phyloP scores from a whole-genome alignment of 2,329 filamentous ascomycete genomes.

The Pseudocercospora ulei region DNA sequence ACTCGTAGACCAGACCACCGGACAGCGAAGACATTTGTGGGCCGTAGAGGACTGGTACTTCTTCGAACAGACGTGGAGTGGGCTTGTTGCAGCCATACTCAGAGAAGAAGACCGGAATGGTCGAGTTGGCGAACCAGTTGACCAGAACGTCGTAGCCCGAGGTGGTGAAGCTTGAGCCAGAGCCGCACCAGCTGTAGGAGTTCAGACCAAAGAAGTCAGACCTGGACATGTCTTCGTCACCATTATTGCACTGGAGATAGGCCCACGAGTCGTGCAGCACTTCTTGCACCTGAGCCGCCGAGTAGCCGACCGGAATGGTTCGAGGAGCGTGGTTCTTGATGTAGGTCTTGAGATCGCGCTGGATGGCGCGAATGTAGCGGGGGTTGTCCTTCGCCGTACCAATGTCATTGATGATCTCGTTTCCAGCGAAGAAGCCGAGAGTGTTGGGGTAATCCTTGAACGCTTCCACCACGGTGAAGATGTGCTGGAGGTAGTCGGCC shows the following conservation, averaged over 20 bases:
- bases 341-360: slow-evolving; percentile 59
- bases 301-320: slow-evolving; percentile 58
- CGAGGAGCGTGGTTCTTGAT: slow-evolving; percentile 51
- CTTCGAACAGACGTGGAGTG: slow-evolving; percentile 62
- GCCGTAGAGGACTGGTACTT: slow-evolving; percentile 64
- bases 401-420: slow-evolving; percentile 58
- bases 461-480: slow-evolving; percentile 55
- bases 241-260: slow-evolving; percentile 58
- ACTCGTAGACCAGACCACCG: slow-evolving; percentile 75
- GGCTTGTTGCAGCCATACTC: slow-evolving; percentile 71
- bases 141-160: slow-evolving; percentile 57
- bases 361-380: slow-evolving; percentile 52
- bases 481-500: slow-evolving; percentile 47
- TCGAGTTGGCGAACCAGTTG: slow-evolving; percentile 53
- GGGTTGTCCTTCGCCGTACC: slow-evolving; percentile 45
- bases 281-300: slow-evolving; percentile 62
- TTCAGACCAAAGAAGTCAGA: slow-evolving; percentile 71
- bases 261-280: slow-evolving; percentile 66
- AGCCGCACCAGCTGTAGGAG: slow-evolving; percentile 65
- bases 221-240: slow-evolving; percentile 52
- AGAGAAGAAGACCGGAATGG: slow-evolving; percentile 71
- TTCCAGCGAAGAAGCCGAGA: slow-evolving; percentile 57
- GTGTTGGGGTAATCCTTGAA: slow-evolving; percentile 59
- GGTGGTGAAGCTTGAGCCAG: slow-evolving; percentile 52
- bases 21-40: slow-evolving; percentile 61